phyloP scores from a whole-genome alignment of 1,284 basidiomycete genomes.

The Chalciporus piperatoides region DNA sequence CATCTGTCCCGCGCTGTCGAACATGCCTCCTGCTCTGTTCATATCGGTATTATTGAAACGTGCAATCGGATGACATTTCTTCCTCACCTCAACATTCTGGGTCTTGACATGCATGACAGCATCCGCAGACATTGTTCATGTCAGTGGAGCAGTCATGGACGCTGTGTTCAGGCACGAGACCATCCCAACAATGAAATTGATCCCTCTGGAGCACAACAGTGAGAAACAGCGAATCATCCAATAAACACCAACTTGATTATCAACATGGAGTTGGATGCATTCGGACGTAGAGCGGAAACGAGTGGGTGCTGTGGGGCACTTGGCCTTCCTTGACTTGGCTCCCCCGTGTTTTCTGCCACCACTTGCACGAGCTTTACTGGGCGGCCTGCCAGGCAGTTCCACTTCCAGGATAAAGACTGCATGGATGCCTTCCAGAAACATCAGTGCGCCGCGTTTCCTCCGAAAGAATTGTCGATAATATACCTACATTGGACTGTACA shows the following conservation, averaged over 20 bases:
- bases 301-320: slow-evolving; percentile 1
- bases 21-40: background rate
- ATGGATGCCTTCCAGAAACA: slow-evolving; percentile 12
- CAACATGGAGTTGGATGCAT: slow-evolving; percentile 8
- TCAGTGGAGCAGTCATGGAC: slow-evolving; percentile 1
- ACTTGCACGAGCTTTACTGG: background rate
- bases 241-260: slow-evolving; percentile 10
- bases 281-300: slow-evolving; percentile 21
- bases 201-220: slow-evolving; percentile 1
- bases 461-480: slow-evolving; percentile 18
- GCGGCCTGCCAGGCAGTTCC: slow-evolving; percentile 12
- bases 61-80: slow-evolving; percentile 13
- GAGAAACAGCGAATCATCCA: slow-evolving; percentile 5
- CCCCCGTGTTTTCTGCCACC: slow-evolving; percentile 4
- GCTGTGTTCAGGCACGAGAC: background rate
- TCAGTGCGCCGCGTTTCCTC: slow-evolving; percentile 22
- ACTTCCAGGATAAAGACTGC: slow-evolving; percentile 6
- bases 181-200: slow-evolving; percentile 14
- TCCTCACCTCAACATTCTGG: slow-evolving; percentile 12
- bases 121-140: slow-evolving; percentile 19
- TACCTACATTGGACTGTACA: slow-evolving; percentile 3
- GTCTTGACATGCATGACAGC: slow-evolving; percentile 1
- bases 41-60: slow-evolving; percentile 12
- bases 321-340: slow-evolving; percentile 4
- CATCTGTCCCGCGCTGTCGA: slow-evolving; percentile 4